Base-by-base conservation (phyloP, 2,329 filamentous ascomycete species). In the Fusarium coffeatum region DNA sequence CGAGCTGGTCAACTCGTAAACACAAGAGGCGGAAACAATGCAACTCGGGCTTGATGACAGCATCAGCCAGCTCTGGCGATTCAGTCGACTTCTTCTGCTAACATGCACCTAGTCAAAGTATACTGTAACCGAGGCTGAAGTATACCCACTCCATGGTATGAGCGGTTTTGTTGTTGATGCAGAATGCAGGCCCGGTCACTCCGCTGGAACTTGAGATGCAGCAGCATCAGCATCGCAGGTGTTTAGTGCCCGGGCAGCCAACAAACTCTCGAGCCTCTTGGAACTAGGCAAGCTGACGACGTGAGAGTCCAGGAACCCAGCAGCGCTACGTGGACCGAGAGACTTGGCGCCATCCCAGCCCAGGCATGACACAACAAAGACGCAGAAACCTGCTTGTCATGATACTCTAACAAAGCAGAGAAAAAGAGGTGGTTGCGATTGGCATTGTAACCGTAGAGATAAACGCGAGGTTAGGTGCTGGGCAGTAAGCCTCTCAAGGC, bases 301-400 rank as follows among this genome's bases (percentile, higher is more conserved):
- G 49, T 59, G 64, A 59, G 48, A 48, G 59, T 57, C 54, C 50
- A 62, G 59, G 64, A 62, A 71, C 59, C 64, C 37, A 60, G 65
- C 54, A 59, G 15, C 63, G 61, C 59, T 71, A 71, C 70, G 58
- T 72, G 68, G 59, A 48, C 42, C 28, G 49, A 40, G 55, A 47
- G 43, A 61, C 54, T 72, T 69, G 68, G 61, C 69, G 45, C 65
- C 65, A 71, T 66, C 47, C 46, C 50, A 55, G 64, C 50, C 57
- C 50, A 59, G 59, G 53, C 57, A 72, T 62, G 62, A 45, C 59
- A 68, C 51, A 63, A 59, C 32, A 58, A 72, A 72, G 49, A 50
- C 45, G 64, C 66, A 72, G 60, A 66, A 62, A 63, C 61, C 64
- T 70, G 63, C 68, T 68, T 65, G 55, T 41, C 63, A 51, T 62